Evolutionary conservation across 371 early-diverging fungal genomes (phyloP), one percentile per base, ranked within the genome.

Genomic region (Zychaea mexicana): DNA sequence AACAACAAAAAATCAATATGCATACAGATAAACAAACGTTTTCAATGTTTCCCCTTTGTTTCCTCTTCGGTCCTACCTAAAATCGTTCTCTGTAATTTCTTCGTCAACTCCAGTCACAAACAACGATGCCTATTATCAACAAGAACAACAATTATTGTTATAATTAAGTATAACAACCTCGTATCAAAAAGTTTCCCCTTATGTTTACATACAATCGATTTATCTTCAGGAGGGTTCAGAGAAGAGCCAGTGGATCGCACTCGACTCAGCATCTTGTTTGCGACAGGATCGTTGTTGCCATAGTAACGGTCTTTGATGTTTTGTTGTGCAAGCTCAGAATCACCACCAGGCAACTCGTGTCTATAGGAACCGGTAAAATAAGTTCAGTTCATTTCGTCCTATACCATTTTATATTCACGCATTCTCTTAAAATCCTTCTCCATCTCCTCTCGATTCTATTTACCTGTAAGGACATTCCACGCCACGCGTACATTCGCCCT

Each of bases 251-350:
- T 71, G 57, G 76, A 71, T 57, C 76, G 81, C 12, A 81, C 70
- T 26, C 88, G 74, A 42, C 82, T 76, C 55, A 97, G 62, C 71
- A 96, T 93, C 68, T 92, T 91, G 52, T 82, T 81, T 7, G 97
- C 98, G 8, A 98, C 96, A 17, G 97, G 96, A 73, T 98, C 97
- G 70, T 96, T 95, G 52, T 78, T 82, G 26, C 97, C 98, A 69
- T 92, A 88, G 78, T 95, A 97, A 59, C 97, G 86, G 78, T 96
- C 96, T 58, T 89, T 90, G 65, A 94, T 91, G 71, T 98, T 96
- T 66, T 96, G 96, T 70, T 94, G 87, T 19, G 89, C 82, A 61
- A 93, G 69, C 38, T 96, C 95, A 55, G 85, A 83, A 26, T 96
- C 93, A 3, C 49, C 42, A 53, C 82, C 80, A 28, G 96, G 96